Conservation (phyloP, 805 yeast genomes). For the Phaffomyces opuntiae region DNA sequence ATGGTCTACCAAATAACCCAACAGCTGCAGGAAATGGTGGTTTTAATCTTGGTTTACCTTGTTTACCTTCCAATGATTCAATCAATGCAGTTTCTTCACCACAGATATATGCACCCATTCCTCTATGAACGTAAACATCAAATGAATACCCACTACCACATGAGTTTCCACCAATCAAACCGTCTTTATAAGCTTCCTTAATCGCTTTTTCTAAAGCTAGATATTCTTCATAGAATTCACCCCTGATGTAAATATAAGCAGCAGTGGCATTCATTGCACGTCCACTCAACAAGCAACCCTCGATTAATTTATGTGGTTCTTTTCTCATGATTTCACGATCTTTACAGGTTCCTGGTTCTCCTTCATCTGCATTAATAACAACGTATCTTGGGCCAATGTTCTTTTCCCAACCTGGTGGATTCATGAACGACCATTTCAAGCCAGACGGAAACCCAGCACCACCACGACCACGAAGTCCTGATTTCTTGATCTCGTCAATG, state of each 20-base stretch:
- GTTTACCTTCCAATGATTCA: conserved; percentile 86
- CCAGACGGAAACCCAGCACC: conserved; percentile 95
- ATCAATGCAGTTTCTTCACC: conserved; percentile 90
- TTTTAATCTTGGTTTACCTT: conserved; percentile 89
- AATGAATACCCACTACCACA: conserved; percentile 84
- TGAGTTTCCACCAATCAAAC: conserved; percentile 74
- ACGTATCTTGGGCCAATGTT: conserved; percentile 83
- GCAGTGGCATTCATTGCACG: conserved; percentile 92
- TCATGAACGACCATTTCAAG: conserved; percentile 88
- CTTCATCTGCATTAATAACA: conserved; percentile 90
- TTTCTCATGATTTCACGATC: conserved; percentile 87
- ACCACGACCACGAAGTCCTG: conserved; percentile 87
- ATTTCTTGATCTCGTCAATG: conserved; percentile 76
- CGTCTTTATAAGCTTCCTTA: conserved; percentile 80
- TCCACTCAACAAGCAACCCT: conserved; percentile 87
- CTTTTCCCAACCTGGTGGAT: conserved; percentile 94
- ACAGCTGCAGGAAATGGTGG: conserved; percentile 96
- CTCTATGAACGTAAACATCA: conserved; percentile 81
- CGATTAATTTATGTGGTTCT: conserved; percentile 87
- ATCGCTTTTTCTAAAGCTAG: conserved; percentile 69
- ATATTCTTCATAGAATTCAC: conserved; percentile 84
- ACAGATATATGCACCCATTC: conserved; percentile 90
- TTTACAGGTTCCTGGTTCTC: conserved; percentile 92
- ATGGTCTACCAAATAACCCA: conserved; percentile 85
- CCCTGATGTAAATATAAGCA: conserved; percentile 85